Base-by-base conservation (phyloP, 352 stramenopile species). In the Phytophthora citricola region DNA sequence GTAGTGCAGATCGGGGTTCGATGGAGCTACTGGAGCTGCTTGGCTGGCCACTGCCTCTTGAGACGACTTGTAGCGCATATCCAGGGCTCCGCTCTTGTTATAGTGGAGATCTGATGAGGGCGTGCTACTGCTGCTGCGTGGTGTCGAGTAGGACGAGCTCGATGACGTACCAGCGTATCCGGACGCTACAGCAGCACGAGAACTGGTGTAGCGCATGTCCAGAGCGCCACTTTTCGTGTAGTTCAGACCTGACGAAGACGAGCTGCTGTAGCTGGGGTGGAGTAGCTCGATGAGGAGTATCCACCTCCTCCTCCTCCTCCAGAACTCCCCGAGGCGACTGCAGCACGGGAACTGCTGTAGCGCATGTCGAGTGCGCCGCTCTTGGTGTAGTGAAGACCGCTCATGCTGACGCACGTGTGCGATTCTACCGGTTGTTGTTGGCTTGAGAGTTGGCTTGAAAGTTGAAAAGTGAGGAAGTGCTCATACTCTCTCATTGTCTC, bases 141-240 rank as follows among this genome's bases (percentile, higher is more conserved):
- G 31, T 20, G 31, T 46, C 12, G 60, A 50, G 39, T 57, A 58
- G 8, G 27, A 38, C 17, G 17, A 20, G 15, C 36, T 43, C 0
- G 31, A 0, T 1, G 47, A 31, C 44, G 44, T 9, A 8, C 40
- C 59, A 32, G 39, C n/a, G 41, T 53, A 48, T 8, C 47, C 32
- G 34, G 59, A 67, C 4, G 34, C 34, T 2, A 54, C 2, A 6
- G 53, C 63, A 6, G 48, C 50, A 6, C 53, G 51, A 2, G 63
- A 76, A 24, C 68, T 76, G 10, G 4, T 52, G 55, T 71, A 75
- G n/a, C 66, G 53, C 66, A 68, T 75, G 55, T 75, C 61, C 11
- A 71, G 39, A 1, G 55, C 36, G 0, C 66, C 66, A 22, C 39
- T 56, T 51, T 71, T 75, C n/a, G 49, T 75, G 52, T 69, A 76